A percentile compares a stretch with the other conserved stretches of the same genome.
Conservation (phyloP, 352 stramenopile genomes). For the Phytopythium ostracodes region DNA sequence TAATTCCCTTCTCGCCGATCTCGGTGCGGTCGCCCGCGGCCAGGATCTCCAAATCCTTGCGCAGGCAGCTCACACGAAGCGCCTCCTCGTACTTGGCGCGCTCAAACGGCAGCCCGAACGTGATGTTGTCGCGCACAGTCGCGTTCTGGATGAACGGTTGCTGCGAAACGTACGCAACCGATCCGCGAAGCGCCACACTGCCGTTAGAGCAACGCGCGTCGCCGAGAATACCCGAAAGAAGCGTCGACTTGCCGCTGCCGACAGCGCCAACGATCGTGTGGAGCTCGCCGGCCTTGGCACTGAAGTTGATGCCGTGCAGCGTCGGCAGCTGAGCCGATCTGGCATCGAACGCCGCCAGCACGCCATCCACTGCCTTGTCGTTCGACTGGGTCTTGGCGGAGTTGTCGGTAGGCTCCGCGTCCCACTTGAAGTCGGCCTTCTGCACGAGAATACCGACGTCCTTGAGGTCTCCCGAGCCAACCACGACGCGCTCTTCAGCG, state of each 20-base stretch:
- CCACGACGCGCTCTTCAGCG: slow-evolving; percentile 64
- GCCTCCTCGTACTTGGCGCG: slow-evolving; percentile 51
- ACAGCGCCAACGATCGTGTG: slow-evolving; percentile 59
- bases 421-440: slow-evolving; percentile 66
- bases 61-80: slow-evolving; percentile 63
- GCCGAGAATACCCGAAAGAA: slow-evolving; percentile 58
- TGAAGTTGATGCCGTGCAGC: slow-evolving; percentile 62
- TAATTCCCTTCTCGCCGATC: slow-evolving; percentile 98
- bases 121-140: slow-evolving; percentile 96
- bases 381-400: slow-evolving; percentile 26
- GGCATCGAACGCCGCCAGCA: slow-evolving; percentile 10
- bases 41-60: slow-evolving; percentile 88
- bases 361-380: slow-evolving; percentile 29
- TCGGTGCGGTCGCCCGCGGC: slow-evolving; percentile 93
- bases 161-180: slow-evolving; percentile 93
- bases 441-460: slow-evolving; percentile 45
- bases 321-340: slow-evolving; percentile 19
- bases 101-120: slow-evolving; percentile 89
- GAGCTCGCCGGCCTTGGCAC: slow-evolving; percentile 58
- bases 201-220: slow-evolving; percentile 49
- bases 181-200: slow-evolving; percentile 70
- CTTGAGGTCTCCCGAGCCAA: slow-evolving; percentile 76
- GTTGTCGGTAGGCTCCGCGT: slow-evolving; percentile 23
- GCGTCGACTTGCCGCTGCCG: slow-evolving; percentile 66
- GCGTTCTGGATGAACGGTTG: slow-evolving; percentile 98